Evolutionary conservation across 257 asterid species (phyloP).

Genomic region (Vinca minor): DNA sequence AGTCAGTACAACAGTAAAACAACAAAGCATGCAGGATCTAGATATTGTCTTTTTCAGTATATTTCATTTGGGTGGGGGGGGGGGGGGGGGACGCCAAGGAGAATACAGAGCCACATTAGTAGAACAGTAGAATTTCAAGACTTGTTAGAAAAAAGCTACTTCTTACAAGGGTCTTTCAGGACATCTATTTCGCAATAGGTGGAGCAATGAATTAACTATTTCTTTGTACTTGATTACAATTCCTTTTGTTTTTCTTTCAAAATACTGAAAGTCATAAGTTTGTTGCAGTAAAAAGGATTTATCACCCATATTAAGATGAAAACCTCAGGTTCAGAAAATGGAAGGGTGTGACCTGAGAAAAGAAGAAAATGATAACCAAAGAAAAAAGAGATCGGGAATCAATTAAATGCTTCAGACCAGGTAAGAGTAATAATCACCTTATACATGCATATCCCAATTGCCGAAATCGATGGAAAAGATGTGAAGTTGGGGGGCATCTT

Average conservation of each 20-base stretch:
- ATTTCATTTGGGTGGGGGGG: too few species aligned
- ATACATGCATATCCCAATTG: slow-evolving; percentile 95
- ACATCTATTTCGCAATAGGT: neutral
- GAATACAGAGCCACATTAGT: too few species aligned
- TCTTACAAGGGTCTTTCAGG: neutral
- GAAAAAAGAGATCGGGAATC: neutral
- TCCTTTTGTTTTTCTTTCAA: neutral
- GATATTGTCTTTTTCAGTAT: too few species aligned
- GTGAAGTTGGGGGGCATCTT: slow-evolving; percentile 94
- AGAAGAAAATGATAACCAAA: neutral
- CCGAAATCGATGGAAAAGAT: slow-evolving; percentile 96
- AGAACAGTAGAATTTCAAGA: too few species aligned
- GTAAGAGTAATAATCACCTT: slow-evolving; percentile 37
- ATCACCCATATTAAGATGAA: neutral
- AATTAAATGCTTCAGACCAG: neutral
- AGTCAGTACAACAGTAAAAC: too few species aligned
- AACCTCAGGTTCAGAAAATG: neutral
- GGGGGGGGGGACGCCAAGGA: too few species aligned
- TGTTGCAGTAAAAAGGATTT: too few species aligned
- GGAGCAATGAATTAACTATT: neutral
- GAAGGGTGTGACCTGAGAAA: neutral
- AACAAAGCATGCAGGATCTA: neutral
- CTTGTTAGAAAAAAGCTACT: neutral
- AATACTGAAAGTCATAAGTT: neutral
- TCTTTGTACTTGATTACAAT: neutral